Evolutionary conservation across 2,329 filamentous ascomycete species (phyloP).

Genomic region (Trichophyton equinum): DNA sequence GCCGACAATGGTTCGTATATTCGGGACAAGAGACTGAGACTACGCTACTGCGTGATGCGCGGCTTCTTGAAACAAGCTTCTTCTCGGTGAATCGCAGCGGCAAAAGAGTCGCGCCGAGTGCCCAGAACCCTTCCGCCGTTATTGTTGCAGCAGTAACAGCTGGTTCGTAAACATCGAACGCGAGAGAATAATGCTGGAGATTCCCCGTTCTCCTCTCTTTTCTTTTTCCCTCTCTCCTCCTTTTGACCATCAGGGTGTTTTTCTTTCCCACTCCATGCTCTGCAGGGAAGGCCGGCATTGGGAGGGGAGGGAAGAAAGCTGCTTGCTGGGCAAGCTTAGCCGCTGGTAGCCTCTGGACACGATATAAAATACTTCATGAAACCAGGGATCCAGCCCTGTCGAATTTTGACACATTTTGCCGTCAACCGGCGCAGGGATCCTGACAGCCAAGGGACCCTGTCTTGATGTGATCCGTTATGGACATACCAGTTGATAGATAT

Average conservation of each 20-base stretch:
- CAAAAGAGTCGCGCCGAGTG: not conserved
- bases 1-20: not conserved
- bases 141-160: not conserved
- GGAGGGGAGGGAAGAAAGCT: too few species aligned
- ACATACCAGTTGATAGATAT: not conserved
- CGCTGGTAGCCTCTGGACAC: not conserved
- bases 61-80: constrained; percentile 3
- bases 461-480: not conserved
- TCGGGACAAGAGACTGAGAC: not conserved
- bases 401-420: not conserved
- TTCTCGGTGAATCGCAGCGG: constrained; percentile 1
- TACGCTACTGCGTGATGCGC: not conserved
- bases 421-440: not conserved
- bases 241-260: not conserved
- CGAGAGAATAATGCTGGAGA: not conserved
- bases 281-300: not conserved
- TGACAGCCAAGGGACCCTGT: not conserved
- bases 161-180: not conserved
- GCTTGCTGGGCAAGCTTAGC: not conserved
- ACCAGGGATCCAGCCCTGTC: not conserved
- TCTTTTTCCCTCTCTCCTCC: not conserved
- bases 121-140: not conserved
- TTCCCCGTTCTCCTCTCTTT: not conserved
- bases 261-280: not conserved
- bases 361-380: not conserved